Conservation (phyloP, 129 eudicot species). For the Flaveria ramosissima region DNA sequence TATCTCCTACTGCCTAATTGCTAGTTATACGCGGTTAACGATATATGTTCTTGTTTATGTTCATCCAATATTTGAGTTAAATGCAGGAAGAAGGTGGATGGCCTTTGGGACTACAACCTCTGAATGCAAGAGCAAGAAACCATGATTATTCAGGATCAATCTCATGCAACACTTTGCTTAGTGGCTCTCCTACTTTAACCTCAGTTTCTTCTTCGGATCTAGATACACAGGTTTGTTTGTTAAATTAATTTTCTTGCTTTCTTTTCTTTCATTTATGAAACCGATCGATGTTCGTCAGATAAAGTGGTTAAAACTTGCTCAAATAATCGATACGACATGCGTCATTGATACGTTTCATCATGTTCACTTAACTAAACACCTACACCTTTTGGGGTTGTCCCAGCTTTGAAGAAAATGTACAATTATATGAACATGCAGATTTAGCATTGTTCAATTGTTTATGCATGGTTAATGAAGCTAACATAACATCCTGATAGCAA, state of each 20-base stretch:
- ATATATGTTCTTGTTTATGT: neutral
- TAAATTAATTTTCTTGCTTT: neutral
- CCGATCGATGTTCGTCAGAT: neutral
- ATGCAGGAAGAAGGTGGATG: constrained; percentile 83
- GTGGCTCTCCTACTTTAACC: constrained; percentile 57
- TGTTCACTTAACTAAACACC: constrained; percentile 13
- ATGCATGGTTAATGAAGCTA: too few species aligned
- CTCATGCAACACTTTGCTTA: constrained; percentile 75
- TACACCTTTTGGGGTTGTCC: constrained; percentile 22
- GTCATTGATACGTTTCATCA: constrained; percentile 19
- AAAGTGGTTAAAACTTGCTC: constrained; percentile 6
- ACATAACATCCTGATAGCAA: too few species aligned
- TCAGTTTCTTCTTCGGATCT: constrained; percentile 63
- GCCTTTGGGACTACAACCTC: constrained; percentile 76
- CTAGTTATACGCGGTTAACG: neutral
- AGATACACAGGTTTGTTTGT: constrained; percentile 63
- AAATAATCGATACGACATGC: neutral
- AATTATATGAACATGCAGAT: too few species aligned
- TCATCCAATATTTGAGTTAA: neutral
- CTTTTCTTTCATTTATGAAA: constrained; percentile 9
- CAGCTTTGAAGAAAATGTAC: constrained; percentile 2
- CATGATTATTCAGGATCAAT: constrained; percentile 59
- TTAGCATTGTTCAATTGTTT: too few species aligned
- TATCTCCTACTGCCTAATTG: neutral
- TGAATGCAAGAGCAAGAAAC: constrained; percentile 63